Conservation (phyloP, 495 filamentous ascomycete species). For the Poronia punctata region DNA sequence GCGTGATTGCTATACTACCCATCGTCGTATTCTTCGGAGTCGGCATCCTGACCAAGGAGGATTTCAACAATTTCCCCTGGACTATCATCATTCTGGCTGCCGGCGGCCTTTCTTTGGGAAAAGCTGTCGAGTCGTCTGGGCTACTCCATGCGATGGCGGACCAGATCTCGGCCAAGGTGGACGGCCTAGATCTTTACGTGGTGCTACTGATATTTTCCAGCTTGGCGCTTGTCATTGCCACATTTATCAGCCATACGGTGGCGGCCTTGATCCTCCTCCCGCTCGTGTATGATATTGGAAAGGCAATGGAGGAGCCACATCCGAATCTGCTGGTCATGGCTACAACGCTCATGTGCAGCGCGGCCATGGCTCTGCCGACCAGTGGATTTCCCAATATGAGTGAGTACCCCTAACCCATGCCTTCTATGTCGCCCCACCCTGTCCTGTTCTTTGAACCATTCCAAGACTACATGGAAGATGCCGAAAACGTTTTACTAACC, state of each 20-base stretch:
- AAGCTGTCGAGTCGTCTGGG: constrained; percentile 88
- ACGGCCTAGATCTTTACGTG: constrained; percentile 76
- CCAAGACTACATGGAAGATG: constrained; percentile 3
- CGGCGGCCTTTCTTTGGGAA: constrained; percentile 86
- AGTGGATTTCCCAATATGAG: constrained; percentile 99
- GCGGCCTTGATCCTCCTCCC: constrained; percentile 93
- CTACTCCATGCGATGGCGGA: constrained; percentile 83
- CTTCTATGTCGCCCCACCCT: constrained; percentile 6
- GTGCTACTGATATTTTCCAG: constrained; percentile 79
- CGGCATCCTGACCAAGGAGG: constrained; percentile 96
- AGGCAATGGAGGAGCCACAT: constrained; percentile 77
- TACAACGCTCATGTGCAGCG: constrained; percentile 56
- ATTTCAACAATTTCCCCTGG: constrained; percentile 99
- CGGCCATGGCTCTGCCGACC: constrained; percentile 85
- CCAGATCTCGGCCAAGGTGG: constrained; percentile 63
- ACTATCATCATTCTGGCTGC: constrained; percentile 99
- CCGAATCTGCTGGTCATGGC: constrained; percentile 93
- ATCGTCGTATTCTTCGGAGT: constrained; percentile 95
- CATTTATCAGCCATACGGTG: constrained; percentile 97
- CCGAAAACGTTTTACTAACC: too few species aligned
- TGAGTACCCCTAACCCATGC: constrained; percentile 42
- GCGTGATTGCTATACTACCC: constrained; percentile 93
- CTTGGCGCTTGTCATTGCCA: constrained; percentile 87
- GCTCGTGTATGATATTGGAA: constrained; percentile 77
- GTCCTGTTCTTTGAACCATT: not conserved